Evolutionary conservation across 1,284 basidiomycete species (phyloP).

Genomic region (Peniophora sp.): DNA sequence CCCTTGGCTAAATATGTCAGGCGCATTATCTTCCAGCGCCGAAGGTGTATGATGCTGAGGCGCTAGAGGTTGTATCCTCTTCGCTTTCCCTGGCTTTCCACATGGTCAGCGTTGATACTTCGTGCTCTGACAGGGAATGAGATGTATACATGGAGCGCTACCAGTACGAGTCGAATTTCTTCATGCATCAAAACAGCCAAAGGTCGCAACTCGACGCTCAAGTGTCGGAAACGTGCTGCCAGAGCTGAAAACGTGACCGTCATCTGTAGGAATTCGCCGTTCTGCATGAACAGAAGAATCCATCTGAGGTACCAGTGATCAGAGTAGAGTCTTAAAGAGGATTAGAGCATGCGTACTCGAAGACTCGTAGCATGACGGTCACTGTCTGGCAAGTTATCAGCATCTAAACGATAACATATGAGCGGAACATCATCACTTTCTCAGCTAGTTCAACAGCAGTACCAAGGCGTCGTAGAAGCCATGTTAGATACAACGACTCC

Average conservation of each 20-base stretch:
- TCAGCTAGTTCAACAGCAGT: slow-evolving; percentile 29
- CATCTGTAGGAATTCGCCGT: slow-evolving; percentile 63
- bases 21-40: not conserved
- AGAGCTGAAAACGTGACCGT: slow-evolving; percentile 53
- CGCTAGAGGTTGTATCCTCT: not conserved
- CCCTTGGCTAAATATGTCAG: not conserved
- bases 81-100: not conserved
- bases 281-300: slow-evolving; percentile 55
- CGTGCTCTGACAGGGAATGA: not conserved
- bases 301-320: slow-evolving; percentile 33
- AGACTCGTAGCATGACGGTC: not conserved
- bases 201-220: slow-evolving; percentile 38
- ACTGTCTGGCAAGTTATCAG: not conserved
- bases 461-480: slow-evolving; percentile 26
- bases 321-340: not conserved
- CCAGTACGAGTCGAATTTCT: slow-evolving; percentile 20
- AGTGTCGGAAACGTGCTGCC: slow-evolving; percentile 42
- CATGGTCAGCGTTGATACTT: not conserved
- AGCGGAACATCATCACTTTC: slow-evolving; percentile 28
- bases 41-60: not conserved
- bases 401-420: not conserved
- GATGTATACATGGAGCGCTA: slow-evolving; percentile 18
- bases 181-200: slow-evolving; percentile 23
- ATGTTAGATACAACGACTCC: slow-evolving; percentile 23
- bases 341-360: not conserved